phyloP scores from a whole-genome alignment of 345 rosid species.

The Alliaria petiolata region DNA sequence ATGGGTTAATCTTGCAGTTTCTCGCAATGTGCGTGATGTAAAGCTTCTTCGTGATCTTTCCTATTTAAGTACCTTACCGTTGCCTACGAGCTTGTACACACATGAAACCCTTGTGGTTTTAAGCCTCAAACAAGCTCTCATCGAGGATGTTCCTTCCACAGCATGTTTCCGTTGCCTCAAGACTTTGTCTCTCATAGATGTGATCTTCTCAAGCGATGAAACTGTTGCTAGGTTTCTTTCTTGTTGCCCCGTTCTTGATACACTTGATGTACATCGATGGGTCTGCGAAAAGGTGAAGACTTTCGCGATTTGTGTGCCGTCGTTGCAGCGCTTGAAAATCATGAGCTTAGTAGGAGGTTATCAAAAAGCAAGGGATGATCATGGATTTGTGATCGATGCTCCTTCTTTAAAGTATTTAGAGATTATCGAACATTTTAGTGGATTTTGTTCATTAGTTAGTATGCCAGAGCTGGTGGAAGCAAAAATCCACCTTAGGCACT shows the following conservation, averaged over 20 bases:
- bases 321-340: too few relatives aligned
- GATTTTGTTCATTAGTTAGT: not conserved
- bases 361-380: too few relatives aligned
- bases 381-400: too few relatives aligned
- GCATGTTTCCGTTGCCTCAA: not conserved
- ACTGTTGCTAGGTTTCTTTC: not conserved
- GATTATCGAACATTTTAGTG: not conserved
- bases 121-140: not conserved
- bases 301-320: not conserved
- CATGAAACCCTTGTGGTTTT: not conserved
- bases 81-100: not conserved
- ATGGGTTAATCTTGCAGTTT: not conserved
- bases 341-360: too few relatives aligned
- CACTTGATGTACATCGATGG: not conserved
- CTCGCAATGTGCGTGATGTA: not conserved
- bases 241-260: not conserved
- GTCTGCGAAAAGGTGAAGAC: not conserved
- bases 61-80: not conserved
- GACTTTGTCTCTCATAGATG: not conserved
- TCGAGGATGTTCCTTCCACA: not conserved
- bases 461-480: not conserved
- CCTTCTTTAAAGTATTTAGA: not conserved
- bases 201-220: not conserved
- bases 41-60: not conserved
- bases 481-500: not conserved